Percentiles rank a stretch among this genome's conserved stretches.
phyloP scores from a whole-genome alignment of 805 yeast genomes.

The Starmerella etchellsii region DNA sequence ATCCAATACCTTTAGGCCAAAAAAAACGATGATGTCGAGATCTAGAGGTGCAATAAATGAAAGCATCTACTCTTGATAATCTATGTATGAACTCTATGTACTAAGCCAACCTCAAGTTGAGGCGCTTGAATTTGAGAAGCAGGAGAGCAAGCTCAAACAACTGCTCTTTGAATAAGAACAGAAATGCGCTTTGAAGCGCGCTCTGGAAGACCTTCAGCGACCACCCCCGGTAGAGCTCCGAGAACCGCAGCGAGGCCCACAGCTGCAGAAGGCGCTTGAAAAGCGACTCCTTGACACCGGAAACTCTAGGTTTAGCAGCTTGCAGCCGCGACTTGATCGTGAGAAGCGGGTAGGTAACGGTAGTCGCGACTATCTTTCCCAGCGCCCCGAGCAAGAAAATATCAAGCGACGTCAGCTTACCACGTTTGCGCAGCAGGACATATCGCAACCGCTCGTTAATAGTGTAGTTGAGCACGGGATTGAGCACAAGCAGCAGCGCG shows the following conservation, averaged over 20 bases:
- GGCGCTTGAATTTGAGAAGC: constrained; percentile 19
- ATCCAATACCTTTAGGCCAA: constrained; percentile 32
- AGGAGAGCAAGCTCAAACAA: constrained; percentile 47
- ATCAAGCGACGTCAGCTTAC: constrained; percentile 47
- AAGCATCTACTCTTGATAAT: no score
- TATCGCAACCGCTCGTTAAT: constrained; percentile 78
- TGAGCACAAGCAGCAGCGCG: constrained; percentile 70
- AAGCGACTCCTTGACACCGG: constrained; percentile 17
- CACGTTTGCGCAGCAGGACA: constrained; percentile 41
- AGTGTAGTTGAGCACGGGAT: constrained; percentile 87
- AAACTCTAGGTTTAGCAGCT: constrained; percentile 32
- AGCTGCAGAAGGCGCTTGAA: constrained; percentile 39
- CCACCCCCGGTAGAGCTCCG: constrained; percentile 71
- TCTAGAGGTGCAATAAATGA: no score
- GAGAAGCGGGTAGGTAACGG: constrained; percentile 77
- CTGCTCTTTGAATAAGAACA: constrained; percentile 84
- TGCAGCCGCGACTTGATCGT: constrained; percentile 86
- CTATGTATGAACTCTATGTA: no score
- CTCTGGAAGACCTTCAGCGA: constrained; percentile 69
- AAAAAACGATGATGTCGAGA: no score
- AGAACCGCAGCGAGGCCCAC: constrained; percentile 54
- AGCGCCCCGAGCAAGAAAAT: constrained; percentile 82
- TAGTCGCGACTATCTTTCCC: constrained; percentile 81
- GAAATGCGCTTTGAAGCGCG: constrained; percentile 76
- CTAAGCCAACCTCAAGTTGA: no score